Evolutionary conservation across 106 monocot species (phyloP), one percentile per base, ranked within the genome.

Genomic region (Phalaenopsis aphrodite): DNA sequence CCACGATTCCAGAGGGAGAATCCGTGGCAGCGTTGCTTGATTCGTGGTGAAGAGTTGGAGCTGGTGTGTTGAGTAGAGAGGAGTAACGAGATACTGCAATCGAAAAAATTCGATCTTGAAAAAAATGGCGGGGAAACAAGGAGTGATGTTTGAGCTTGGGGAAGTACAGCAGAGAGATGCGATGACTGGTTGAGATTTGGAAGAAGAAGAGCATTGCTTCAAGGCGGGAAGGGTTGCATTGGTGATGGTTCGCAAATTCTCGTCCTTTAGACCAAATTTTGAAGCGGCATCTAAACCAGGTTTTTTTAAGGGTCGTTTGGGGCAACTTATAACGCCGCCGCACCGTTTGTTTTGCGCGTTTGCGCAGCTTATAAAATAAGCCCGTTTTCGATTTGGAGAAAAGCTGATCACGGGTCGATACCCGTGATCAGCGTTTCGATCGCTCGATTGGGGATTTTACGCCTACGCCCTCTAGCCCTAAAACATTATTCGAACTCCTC

Each of bases 51-150:
- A 38, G 56, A 49, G 56, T 36, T 23, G 56, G 64, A 72, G 76
- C 15, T 55, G 78, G 37, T 82, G 2, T 77, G 39, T 58, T 74
- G 42, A 30, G 75, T n/a, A 42, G 68, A 4, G 61, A 71, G 37
- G 77, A 17, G 17, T 41, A 16, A 39, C 49, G 41, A 30, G 81
- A 42, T 3, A 11, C 23, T 46, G 42, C 16, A 45, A 56, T 75
- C 4, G 57, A 38, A 57, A 75, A 75, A 23, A 75, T 75, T 23
- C 14, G 57, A 75, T 57, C 58, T 69, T 81, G 81, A 65, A 78
- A 73, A 39, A 78, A 85, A 12, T 58, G 75, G 80, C 48, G 79
- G 77, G 56, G 56, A 73, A 68, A 49, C 49, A 48, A 76, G 21
- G 15, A 76, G 30, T 8, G 19, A 19, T 48, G 11, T 76, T 49